A percentile compares a stretch with the other conserved stretches of the same genome.
Conservation (phyloP, 768 basidiomycete species). For the Boletus reticulatus region DNA sequence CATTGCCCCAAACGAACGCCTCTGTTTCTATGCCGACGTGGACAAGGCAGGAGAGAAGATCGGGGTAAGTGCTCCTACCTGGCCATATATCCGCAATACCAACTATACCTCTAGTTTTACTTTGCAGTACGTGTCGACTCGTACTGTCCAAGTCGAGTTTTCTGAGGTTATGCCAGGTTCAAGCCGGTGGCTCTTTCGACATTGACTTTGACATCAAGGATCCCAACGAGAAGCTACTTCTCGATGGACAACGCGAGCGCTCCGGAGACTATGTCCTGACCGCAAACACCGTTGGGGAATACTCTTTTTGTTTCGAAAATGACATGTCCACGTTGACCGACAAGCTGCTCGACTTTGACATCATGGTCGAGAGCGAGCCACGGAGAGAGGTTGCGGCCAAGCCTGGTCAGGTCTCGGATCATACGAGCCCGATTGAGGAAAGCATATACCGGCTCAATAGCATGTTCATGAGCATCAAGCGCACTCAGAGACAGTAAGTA, state of each 20-base stretch:
- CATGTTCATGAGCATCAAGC: slow-evolving; percentile 84
- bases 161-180: slow-evolving; percentile 53
- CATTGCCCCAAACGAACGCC: slow-evolving; percentile 72
- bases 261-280: slow-evolving; percentile 98
- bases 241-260: slow-evolving; percentile 85
- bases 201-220: slow-evolving; percentile 93
- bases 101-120: slow-evolving; percentile 66
- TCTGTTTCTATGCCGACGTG: slow-evolving; percentile 95
- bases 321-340: slow-evolving; percentile 94
- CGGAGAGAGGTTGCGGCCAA: slow-evolving; percentile 86
- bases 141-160: background rate
- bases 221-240: slow-evolving; percentile 81
- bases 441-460: slow-evolving; percentile 90
- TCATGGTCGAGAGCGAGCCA: slow-evolving; percentile 98
- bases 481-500: slow-evolving; percentile 91
- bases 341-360: slow-evolving; percentile 93
- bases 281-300: slow-evolving; percentile 87
- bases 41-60: slow-evolving; percentile 95
- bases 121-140: slow-evolving; percentile 71
- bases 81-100: background rate
- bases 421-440: slow-evolving; percentile 92
- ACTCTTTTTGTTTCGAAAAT: slow-evolving; percentile 97
- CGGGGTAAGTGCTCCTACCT: slow-evolving; percentile 52
- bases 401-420: slow-evolving; percentile 84
- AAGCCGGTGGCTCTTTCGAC: slow-evolving; percentile 96